Percentiles rank a stretch among this genome's conserved stretches.
phyloP scores from a whole-genome alignment of 495 filamentous ascomycete genomes.

The Hypomontagnella submonticulosa region DNA sequence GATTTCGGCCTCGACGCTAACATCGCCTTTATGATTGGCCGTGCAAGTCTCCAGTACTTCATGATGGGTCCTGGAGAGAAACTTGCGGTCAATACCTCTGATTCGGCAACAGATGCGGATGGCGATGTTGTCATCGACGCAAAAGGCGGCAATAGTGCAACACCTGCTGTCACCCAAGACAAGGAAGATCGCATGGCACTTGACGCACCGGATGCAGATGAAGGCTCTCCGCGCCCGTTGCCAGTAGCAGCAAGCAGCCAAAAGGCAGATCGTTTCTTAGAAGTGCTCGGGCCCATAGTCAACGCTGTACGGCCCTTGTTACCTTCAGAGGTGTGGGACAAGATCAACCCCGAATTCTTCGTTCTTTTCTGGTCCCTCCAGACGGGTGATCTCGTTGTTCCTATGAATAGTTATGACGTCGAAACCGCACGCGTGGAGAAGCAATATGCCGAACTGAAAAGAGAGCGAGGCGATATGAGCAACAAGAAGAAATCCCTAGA shows the following conservation, averaged over 20 bases:
- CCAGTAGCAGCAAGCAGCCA: conserved; percentile 44
- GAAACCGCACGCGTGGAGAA: conserved; percentile 73
- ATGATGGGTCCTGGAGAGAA: conserved; percentile 52
- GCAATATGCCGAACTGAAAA: conserved; percentile 68
- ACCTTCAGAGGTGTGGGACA: conserved; percentile 71
- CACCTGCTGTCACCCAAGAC: conserved; percentile 41
- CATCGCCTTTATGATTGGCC: conserved; percentile 87
- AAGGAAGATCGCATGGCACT: conserved; percentile 55
- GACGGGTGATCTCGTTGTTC: conserved; percentile 80
- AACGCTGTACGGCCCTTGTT: conserved; percentile 70
- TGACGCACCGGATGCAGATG: conserved; percentile 41
- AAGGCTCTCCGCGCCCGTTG: conserved; percentile 36
- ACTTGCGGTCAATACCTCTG: conserved; percentile 34
- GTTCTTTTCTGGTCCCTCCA: conserved; percentile 93
- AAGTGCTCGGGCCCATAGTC: conserved; percentile 81
- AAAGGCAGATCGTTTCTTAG: conserved; percentile 68
- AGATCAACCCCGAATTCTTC: conserved; percentile 80
- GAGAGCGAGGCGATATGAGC: conserved; percentile 77
- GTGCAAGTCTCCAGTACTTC: conserved; percentile 70
- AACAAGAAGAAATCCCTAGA: conserved; percentile 69
- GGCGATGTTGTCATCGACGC: conserved; percentile 54
- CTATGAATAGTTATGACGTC: conserved; percentile 75
- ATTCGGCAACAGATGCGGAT: conserved; percentile 51
- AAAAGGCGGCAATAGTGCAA: conserved; percentile 24
- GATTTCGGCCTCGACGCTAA: conserved; percentile 84